A percentile compares a stretch with the other conserved stretches of the same genome.
Conservation (phyloP, 2,329 filamentous ascomycete genomes). For the Ramularia endophylla region DNA sequence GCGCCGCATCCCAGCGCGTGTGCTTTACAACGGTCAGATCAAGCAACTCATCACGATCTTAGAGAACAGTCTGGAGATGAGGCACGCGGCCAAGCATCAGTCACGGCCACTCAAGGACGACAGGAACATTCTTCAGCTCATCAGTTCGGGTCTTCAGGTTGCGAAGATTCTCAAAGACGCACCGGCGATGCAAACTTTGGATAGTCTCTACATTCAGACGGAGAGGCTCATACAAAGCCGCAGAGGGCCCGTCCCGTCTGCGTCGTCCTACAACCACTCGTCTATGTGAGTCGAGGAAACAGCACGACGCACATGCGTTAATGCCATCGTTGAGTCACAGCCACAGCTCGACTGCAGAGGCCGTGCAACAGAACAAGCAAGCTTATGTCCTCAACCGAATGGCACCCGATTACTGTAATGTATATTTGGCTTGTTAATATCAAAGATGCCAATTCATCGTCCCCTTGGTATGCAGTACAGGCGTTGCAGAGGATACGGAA, state of each 20-base stretch:
- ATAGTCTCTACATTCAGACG: constrained; percentile 74
- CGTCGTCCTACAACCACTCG: constrained; percentile 10
- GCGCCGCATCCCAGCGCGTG: constrained; percentile 73
- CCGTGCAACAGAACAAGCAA: too few species aligned
- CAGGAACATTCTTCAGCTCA: constrained; percentile 79
- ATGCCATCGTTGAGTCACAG: too few species aligned
- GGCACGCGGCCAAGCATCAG: constrained; percentile 78
- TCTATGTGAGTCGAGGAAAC: too few species aligned
- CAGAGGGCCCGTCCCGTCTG: constrained; percentile 16
- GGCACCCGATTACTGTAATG: too few species aligned
- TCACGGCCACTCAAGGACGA: constrained; percentile 80
- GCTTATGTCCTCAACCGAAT: too few species aligned
- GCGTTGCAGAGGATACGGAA: too few species aligned
- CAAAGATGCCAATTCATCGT: too few species aligned
- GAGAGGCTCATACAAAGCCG: constrained; percentile 64
- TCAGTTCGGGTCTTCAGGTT: constrained; percentile 81
- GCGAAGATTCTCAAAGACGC: constrained; percentile 83
- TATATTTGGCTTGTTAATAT: too few species aligned
- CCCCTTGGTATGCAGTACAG: too few species aligned
- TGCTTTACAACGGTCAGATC: constrained; percentile 81
- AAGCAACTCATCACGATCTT: constrained; percentile 85
- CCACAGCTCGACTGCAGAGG: too few species aligned
- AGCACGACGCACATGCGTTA: too few species aligned
- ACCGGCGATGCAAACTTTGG: constrained; percentile 74
- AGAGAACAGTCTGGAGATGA: constrained; percentile 84